phyloP scores from a whole-genome alignment of 202 grass and related monocot species.

The Brachypodium distachyon region DNA sequence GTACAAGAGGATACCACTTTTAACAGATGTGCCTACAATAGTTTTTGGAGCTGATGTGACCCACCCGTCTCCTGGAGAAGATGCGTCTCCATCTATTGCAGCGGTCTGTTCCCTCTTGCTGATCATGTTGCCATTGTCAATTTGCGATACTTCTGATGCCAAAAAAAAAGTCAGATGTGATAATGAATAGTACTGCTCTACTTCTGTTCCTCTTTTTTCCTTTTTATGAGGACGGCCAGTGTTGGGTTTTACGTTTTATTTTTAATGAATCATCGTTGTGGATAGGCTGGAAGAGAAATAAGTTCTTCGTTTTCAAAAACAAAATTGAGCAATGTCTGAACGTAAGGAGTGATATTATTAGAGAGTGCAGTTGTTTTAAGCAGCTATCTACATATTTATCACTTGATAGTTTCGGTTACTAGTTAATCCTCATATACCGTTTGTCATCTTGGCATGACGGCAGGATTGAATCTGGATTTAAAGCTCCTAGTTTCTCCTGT shows the following conservation, averaged over 20 bases:
- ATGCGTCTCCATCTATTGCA: slow-evolving; percentile 44
- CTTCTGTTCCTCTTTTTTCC: not conserved
- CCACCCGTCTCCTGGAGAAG: slow-evolving; percentile 48
- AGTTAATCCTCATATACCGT: not conserved
- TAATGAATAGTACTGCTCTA: not conserved
- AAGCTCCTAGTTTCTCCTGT: not conserved
- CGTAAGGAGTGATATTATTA: not conserved
- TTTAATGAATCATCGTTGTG: too few relatives aligned
- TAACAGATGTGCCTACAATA: slow-evolving; percentile 51
- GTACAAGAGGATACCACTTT: slow-evolving; percentile 20
- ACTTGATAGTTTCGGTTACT: not conserved
- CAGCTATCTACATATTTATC: not conserved
- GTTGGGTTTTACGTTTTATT: not conserved
- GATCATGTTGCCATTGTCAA: not conserved
- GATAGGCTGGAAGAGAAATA: too few relatives aligned
- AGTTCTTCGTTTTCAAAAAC: too few relatives aligned
- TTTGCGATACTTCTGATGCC: not conserved
- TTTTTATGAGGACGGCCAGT: not conserved
- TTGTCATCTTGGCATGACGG: not conserved
- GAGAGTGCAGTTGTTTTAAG: not conserved
- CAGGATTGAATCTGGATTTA: not conserved
- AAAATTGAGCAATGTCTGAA: not conserved
- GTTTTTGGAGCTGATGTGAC: slow-evolving; percentile 74
- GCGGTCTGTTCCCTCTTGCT: slow-evolving; percentile 18
- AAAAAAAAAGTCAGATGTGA: not conserved